These are phyloP conservation scores for Phaeotremella skinneri DNA, from an alignment of 768 basidiomycete species.

Conservation along the genomic window DNA sequence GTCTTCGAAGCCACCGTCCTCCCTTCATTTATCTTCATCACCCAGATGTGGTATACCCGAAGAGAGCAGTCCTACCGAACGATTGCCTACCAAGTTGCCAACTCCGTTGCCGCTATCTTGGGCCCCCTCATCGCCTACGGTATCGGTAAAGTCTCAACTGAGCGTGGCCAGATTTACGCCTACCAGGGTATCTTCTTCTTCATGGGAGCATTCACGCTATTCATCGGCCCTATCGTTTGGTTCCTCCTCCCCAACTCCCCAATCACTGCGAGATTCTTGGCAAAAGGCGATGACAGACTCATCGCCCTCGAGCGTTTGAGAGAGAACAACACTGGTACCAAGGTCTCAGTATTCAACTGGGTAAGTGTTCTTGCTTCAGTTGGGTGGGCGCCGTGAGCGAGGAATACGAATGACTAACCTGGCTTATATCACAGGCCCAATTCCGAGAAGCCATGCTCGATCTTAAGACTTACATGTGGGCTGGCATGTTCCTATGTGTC, in stretches of 20 bases:
- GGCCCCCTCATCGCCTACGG: slow-evolving; percentile 13
- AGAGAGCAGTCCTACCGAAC: slow-evolving; percentile 22
- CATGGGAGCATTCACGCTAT: slow-evolving; percentile 30
- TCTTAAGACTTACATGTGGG: slow-evolving; percentile 31
- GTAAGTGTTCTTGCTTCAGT: background rate
- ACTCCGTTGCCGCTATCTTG: slow-evolving; percentile 18
- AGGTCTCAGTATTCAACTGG: slow-evolving; percentile 25
- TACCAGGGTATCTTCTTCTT: slow-evolving; percentile 23
- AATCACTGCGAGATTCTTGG: slow-evolving; percentile 36
- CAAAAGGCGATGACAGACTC: slow-evolving; percentile 32
- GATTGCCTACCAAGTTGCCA: slow-evolving; percentile 18
- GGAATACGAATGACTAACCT: too few relatives aligned
- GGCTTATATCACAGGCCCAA: slow-evolving; percentile 13
- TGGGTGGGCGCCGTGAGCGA: background rate
- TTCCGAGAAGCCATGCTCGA: slow-evolving; percentile 27
- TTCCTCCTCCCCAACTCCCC: slow-evolving; percentile 35
- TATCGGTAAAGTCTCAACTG: background rate
- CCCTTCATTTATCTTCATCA: slow-evolving; percentile 55
- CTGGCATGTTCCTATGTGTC: slow-evolving; percentile 21
- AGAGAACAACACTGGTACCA: slow-evolving; percentile 40
- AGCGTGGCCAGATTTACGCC: background rate
- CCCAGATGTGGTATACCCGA: slow-evolving; percentile 28
- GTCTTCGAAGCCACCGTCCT: slow-evolving; percentile 56
- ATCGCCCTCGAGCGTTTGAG: slow-evolving; percentile 36
- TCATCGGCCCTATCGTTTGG: slow-evolving; percentile 24